Percentiles rank a stretch among this genome's conserved stretches.
Conservation (phyloP, 176 grass and related monocot genomes). For the Miscanthus lutarioriparius region DNA sequence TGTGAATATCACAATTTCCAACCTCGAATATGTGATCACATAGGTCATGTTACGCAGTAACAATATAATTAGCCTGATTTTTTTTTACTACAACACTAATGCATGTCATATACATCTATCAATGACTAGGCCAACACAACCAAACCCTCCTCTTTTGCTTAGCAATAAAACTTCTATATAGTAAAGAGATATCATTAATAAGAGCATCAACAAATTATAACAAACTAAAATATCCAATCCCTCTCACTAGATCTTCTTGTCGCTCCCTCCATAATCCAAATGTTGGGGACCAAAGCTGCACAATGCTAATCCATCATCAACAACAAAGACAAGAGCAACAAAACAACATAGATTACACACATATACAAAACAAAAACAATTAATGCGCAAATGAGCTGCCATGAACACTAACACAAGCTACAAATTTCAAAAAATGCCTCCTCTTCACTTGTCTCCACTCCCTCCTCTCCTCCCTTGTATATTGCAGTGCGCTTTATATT, state of each 20-base stretch:
- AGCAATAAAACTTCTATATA: background rate
- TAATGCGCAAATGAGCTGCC: conserved; percentile 4
- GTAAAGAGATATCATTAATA: background rate
- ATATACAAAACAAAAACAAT: background rate
- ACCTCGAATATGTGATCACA: background rate
- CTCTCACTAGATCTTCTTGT: conserved; percentile 35
- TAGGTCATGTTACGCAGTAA: background rate
- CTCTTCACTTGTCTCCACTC: background rate
- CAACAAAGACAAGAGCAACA: background rate
- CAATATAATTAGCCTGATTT: background rate
- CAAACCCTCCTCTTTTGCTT: background rate
- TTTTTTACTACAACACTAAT: background rate
- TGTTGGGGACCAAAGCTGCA: background rate
- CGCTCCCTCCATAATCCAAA: conserved; percentile 4
- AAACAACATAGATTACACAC: conserved; percentile 2
- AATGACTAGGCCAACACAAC: conserved; percentile 32
- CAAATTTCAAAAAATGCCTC: background rate
- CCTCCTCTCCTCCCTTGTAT: conserved; percentile 13
- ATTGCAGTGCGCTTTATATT: conserved; percentile 33
- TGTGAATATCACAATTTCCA: background rate
- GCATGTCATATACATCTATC: background rate
- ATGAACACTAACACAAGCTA: conserved; percentile 1
- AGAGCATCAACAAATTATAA: conserved; percentile 7
- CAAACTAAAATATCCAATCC: background rate
- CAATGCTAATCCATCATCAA: background rate